phyloP scores from a whole-genome alignment of 768 basidiomycete genomes.

The Pisolithus sp. region DNA sequence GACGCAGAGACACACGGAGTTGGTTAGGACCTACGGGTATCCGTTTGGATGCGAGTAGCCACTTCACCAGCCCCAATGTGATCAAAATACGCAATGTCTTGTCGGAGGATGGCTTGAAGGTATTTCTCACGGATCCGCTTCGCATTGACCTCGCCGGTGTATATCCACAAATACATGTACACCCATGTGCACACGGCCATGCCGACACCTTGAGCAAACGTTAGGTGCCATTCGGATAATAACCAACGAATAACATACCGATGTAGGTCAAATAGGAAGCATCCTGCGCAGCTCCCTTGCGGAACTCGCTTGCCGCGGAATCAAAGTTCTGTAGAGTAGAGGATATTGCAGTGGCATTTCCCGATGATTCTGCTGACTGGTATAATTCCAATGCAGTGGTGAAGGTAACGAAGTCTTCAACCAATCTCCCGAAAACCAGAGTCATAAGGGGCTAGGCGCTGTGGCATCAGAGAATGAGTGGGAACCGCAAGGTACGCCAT shows the following conservation, averaged over 20 bases:
- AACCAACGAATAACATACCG: constrained; percentile 35
- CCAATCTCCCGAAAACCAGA: constrained; percentile 79
- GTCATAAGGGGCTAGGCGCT: constrained; percentile 63
- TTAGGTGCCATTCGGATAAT: constrained; percentile 2
- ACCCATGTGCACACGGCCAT: constrained; percentile 69
- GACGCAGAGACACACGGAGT: not conserved
- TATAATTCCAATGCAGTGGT: constrained; percentile 17
- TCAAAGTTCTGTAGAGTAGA: constrained; percentile 28
- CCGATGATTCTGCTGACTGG: not conserved
- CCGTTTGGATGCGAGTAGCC: constrained; percentile 86
- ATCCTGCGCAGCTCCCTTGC: constrained; percentile 34
- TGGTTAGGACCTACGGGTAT: constrained; percentile 53
- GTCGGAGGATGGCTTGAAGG: constrained; percentile 71
- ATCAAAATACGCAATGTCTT: constrained; percentile 88
- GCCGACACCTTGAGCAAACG: constrained; percentile 47
- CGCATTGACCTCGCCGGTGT: constrained; percentile 75
- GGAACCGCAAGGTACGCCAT: constrained; percentile 1
- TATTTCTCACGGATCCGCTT: constrained; percentile 83
- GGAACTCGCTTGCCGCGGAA: constrained; percentile 41
- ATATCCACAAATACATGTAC: constrained; percentile 67
- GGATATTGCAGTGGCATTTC: constrained; percentile 25
- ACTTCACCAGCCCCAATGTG: constrained; percentile 89
- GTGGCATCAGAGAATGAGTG: not conserved
- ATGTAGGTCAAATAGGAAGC: constrained; percentile 63
- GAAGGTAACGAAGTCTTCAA: constrained; percentile 66